Evolutionary conservation across 2,329 filamentous ascomycete species (phyloP).

Genomic region (Dactylellina sp.): DNA sequence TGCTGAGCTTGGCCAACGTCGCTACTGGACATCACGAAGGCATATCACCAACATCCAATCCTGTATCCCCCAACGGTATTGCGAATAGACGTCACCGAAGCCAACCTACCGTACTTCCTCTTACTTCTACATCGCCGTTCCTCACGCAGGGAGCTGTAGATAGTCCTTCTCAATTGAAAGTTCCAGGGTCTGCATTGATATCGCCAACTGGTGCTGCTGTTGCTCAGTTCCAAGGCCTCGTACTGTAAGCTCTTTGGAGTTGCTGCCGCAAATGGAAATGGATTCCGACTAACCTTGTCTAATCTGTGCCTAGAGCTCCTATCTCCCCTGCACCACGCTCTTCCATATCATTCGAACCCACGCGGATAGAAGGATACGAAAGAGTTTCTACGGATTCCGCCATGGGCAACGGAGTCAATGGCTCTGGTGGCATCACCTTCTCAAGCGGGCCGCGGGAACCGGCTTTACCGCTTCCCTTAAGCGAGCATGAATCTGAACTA

Average conservation of each 20-base stretch:
- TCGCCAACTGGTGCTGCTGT: slow-evolving; percentile 57
- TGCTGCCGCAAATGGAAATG: background rate
- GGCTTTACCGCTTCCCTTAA: slow-evolving; percentile 38
- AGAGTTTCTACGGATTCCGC: slow-evolving; percentile 61
- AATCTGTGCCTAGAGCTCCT: slow-evolving; percentile 49
- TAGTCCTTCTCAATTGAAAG: slow-evolving; percentile 48
- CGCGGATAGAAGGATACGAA: slow-evolving; percentile 57
- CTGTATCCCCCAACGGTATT: slow-evolving; percentile 53
- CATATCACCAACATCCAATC: slow-evolving; percentile 50
- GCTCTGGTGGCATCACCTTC: slow-evolving; percentile 32
- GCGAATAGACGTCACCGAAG: slow-evolving; percentile 47
- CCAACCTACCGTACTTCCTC: slow-evolving; percentile 46
- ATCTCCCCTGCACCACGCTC: slow-evolving; percentile 58
- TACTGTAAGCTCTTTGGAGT: slow-evolving; percentile 55
- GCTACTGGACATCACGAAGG: slow-evolving; percentile 55
- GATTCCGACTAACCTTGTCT: no score
- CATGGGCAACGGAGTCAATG: slow-evolving; percentile 57
- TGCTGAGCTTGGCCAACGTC: slow-evolving; percentile 54
- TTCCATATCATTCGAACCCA: slow-evolving; percentile 46
- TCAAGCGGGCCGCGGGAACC: slow-evolving; percentile 36
- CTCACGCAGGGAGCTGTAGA: slow-evolving; percentile 38
- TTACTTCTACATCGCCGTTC: slow-evolving; percentile 40
- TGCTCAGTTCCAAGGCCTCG: slow-evolving; percentile 59
- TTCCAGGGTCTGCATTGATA: slow-evolving; percentile 48
- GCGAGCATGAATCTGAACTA: slow-evolving; percentile 47